Evolutionary conservation across 2,329 filamentous ascomycete species (phyloP), one percentile per base, ranked within the genome.

Genomic region (Penicillium sp.): DNA sequence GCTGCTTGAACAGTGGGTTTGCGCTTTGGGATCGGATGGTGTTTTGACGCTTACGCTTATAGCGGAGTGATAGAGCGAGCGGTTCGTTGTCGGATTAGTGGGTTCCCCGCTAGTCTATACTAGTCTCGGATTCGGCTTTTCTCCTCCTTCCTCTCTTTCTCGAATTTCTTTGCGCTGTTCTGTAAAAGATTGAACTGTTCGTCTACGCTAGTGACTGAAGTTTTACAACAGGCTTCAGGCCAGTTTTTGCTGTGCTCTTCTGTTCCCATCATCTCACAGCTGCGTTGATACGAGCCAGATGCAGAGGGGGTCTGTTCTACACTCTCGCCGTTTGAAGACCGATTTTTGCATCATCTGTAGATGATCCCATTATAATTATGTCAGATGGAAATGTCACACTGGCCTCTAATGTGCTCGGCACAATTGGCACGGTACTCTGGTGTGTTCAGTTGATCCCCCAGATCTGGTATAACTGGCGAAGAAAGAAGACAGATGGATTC

Each of bases 401-500:
- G 8, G 48, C 56, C 7, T 59, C 56, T 11, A 59, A 50, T 48
- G 56, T 54, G 27, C 69, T 77, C 14, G 75, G 75, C 33, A 77
- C 75, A 3, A 77, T 77, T 49, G 75, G 75, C 7, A 77, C 75
- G 1, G 69, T 76, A 11, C 66, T 77, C 39, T 77, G 75, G 74
- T 77, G 74, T 52, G 64, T 77, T 53, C 67, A 78, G 60, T 58
- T 77, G 39, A 62, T 76, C 16, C 70, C 71, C 13, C 76, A 79
- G 62, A 86, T 88, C 75, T 87, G 83, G 82, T 80, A 83, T 58
- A 88, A 87, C 67, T 88, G 83, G 80, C 77, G 78, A 21, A 79
- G 75, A 13, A 87, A 88, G 67, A 81, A 79, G 58, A 88, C 85
- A 0, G 84, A 87, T 39, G 86, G 86, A 2, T 72, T 88, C 2